phyloP scores from a whole-genome alignment of 495 filamentous ascomycete genomes.

The Pseudevernia furfuracea region DNA sequence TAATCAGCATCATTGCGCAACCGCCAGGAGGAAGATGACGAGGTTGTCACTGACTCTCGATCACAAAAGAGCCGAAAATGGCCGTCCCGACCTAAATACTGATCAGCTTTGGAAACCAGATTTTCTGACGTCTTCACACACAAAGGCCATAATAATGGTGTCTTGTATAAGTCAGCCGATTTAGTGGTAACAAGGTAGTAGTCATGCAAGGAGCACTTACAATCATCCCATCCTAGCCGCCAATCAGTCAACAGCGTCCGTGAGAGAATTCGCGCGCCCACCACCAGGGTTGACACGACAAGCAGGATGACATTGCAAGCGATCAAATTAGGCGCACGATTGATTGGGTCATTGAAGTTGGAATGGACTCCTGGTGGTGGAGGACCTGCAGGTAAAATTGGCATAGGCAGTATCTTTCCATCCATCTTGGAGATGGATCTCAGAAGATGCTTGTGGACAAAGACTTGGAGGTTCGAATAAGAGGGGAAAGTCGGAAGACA shows the following conservation, averaged over 20 bases:
- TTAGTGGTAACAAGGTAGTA: not conserved
- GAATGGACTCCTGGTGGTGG: conserved; percentile 12
- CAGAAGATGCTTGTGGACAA: not conserved
- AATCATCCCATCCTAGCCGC: conserved; percentile 22
- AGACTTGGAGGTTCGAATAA: not conserved
- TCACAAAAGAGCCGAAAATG: conserved; percentile 18
- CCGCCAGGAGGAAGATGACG: not conserved
- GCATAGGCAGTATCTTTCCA: conserved; percentile 3
- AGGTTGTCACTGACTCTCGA: conserved; percentile 10
- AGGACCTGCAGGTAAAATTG: conserved; percentile 3
- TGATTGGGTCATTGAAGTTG: conserved; percentile 14
- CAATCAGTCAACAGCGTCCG: conserved; percentile 18
- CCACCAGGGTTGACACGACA: conserved; percentile 11
- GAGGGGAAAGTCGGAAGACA: not conserved
- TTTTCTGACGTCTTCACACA: not conserved
- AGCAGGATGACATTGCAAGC: conserved; percentile 18
- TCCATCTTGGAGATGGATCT: conserved; percentile 6
- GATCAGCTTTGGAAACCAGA: not conserved
- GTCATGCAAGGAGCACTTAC: not conserved
- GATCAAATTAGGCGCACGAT: conserved; percentile 11
- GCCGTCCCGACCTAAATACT: conserved; percentile 12
- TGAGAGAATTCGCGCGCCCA: conserved; percentile 15
- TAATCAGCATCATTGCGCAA: not conserved
- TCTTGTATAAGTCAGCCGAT: not conserved
- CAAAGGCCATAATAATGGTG: conserved; percentile 17